Evolutionary conservation across 164 flowering plant species (phyloP), one percentile per base, ranked within the genome.

Genomic region (Piper longum): DNA sequence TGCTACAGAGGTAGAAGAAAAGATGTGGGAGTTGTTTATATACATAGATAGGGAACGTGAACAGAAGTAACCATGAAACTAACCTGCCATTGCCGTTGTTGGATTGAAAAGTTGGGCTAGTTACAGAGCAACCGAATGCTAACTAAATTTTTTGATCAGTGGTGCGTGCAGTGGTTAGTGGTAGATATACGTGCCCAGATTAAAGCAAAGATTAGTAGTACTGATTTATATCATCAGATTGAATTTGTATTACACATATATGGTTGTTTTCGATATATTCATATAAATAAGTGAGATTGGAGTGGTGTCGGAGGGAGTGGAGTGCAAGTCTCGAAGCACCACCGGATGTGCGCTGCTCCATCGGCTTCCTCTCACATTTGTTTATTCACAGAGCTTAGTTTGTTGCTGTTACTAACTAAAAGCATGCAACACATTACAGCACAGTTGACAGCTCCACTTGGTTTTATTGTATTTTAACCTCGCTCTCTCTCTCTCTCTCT

Each of bases 301-400:
- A 26, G 2, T 26, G 36, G 36, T 66, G 56, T 45, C 17, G 17
- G 45, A 43, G 66, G 74, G 66, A 76, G 75, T 81, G 82, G 79
- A 71, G 67, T 78, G 83, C 82, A 80, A 80, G 84, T 71, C 84
- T 79, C 79, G 77, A 77, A 26, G 36, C 36, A 67, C 73, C 80
- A 75, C 81, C 77, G 77, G 77, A 67, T 73, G 73, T 67, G 72
- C 78, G 83, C 67, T 68, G 69, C 68, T 68, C 76, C 78, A 69
- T 67, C 65, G 40, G 52, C 57, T 67, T 68, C 11, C 5, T 54
- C 16, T 42, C 41, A 3, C 60, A 6, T 60, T 9, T 26, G 60
- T 43, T 63, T 69, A 5, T 16, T 57, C 12, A 26, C n/a, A 51
- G 8, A 43, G 26, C 17, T 1, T 60, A 45, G 11, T 16, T 58